Evolutionary conservation across 2,329 filamentous ascomycete species (phyloP), one percentile per base, ranked within the genome.

Genomic region (Neonectria hederae): DNA sequence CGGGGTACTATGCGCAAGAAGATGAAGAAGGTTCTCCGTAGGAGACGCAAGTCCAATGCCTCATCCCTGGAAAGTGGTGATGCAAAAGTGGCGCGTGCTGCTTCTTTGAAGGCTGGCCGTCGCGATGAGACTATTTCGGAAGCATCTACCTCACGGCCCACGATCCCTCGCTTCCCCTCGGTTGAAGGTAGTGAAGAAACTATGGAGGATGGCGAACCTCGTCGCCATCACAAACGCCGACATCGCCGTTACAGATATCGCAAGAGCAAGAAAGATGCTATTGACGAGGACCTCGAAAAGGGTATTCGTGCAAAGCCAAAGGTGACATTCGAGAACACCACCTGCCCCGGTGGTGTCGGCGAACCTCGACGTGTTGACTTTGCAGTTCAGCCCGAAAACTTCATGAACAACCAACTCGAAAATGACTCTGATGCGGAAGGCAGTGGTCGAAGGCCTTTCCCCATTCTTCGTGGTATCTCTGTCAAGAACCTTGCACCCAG

Each of bases 41-140:
- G 86, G 51, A 85, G 90, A 57, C 89, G 92, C 78, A 97, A 95
- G 83, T 94, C 91, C 0, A 95, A 90, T 69, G 83, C 86, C 35
- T 88, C 88, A 72, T 94, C 90, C 24, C 87, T 87, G 65, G 90
- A 92, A 14, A 87, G 84, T 14, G 66, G 65, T 32, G 76, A 79
- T 24, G 64, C 66, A 5, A 75, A 72, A 32, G 69, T 67, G 8
- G 80, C 76, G 11, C 78, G 80, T 4, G 79, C 80, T 6, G 78
- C 81, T 0, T 85, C 84, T 1, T 78, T 82, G 45, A 76, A 73
- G 32, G 70, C 74, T 7, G 73, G 65, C 17, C 69, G 73, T 2
- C 73, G 72, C 5, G 83, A 84, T 3, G 81, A 83, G 28, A 72
- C 73, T 0, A 72, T 74, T 13, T 78, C 78, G 0, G 81, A 82